Base-by-base conservation (phyloP, 441 rosid genomes). In the Gossypium schwendimanii region DNA sequence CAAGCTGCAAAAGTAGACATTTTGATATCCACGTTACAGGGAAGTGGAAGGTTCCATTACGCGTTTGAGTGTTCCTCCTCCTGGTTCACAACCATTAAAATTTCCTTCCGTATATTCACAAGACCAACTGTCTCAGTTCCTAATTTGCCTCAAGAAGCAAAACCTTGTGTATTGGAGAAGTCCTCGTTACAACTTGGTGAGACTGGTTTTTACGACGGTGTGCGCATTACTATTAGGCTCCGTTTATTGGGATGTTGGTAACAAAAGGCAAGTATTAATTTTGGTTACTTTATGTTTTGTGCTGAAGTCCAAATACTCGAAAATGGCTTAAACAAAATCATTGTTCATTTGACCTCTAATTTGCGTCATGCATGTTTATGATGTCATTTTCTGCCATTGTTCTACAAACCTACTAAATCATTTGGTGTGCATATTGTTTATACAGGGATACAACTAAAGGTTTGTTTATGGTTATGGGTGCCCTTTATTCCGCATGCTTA, bases 111-210 rank as follows among this genome's bases (percentile, higher is more conserved):
- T 79, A 52, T 86, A 79, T 77, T 80, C 98, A 20, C 92, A 85
- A 83, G 78, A 76, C 77, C 71, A 69, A 10, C 21, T 64, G 31
- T 75, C 93, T 69, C 97, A 91, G 67, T 89, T 94, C 77, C 17
- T 14, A 21, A 84, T 84, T 77, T 89, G 96, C 76, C 78, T 89
- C 39, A 83, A 91, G 89, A 94, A 94, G 84, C 91, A 90, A 79
- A 89, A 86, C 82, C 91, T 92, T 75, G 94, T 92, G 28, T 94
- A 92, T 49, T 94, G 98, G 97, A 94, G 97, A 85, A 90, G 97
- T 76, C 97, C 98, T 54, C 88, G 77, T 53, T 92, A 94, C 82
- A 94, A 94, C 74, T 84, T 85, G 1, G 89, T 89, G 79, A 88
- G 97, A 65, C 23, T 94, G 72, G 44, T 75, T 65, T 94, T 89